Evolutionary conservation across 2,329 filamentous ascomycete genomes (phyloP), one percentile per base, ranked within the genome.

Genomic region (Myriosclerotinia curreyana): DNA sequence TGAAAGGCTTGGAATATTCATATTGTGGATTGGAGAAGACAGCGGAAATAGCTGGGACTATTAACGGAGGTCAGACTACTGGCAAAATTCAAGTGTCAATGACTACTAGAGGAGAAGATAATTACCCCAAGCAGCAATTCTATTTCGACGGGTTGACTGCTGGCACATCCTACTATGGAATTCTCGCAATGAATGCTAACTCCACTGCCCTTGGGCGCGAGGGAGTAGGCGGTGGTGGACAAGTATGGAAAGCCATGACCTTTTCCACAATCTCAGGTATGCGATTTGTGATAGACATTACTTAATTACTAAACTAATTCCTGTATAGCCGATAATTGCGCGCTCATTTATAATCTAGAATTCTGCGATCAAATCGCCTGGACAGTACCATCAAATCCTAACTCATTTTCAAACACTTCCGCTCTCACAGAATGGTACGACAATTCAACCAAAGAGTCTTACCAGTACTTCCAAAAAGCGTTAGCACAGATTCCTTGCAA

Each of bases 361-460:
- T 96, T 98, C 76, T 99, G 95, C 78, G 84, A 88, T 69, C 86
- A 94, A 71, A 89, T 94, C 55, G 91, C 94, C 59, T 97, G 97
- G 74, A 90, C 94, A 8, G 95, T 97, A 0, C 95, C 95, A 0
- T 87, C 89, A 49, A 96, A 96, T 72, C 81, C 85, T 2, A 77
- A 79, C 44, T 84, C 80, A 53, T 87, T 86, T 69, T 80, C 83
- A 61, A 86, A 86, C 70, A 78, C 81, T 58, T 79, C 82, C 2
- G 78, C 80, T 22, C 83, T 99, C 11, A 86, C 84, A 5, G 76
- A 80, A 4, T 84, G 89, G 65, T 99, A 98, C 79, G 94, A 99
- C 76, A 77, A 85, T 52, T 86, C 90, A 72, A 91, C 94, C 9
- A 76, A 78, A 28, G 72, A 75, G 3, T 86, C 89, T 76, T 97